phyloP scores from a whole-genome alignment of 2,329 filamentous ascomycete species.

The Cylindrodendrum hubeiense region DNA sequence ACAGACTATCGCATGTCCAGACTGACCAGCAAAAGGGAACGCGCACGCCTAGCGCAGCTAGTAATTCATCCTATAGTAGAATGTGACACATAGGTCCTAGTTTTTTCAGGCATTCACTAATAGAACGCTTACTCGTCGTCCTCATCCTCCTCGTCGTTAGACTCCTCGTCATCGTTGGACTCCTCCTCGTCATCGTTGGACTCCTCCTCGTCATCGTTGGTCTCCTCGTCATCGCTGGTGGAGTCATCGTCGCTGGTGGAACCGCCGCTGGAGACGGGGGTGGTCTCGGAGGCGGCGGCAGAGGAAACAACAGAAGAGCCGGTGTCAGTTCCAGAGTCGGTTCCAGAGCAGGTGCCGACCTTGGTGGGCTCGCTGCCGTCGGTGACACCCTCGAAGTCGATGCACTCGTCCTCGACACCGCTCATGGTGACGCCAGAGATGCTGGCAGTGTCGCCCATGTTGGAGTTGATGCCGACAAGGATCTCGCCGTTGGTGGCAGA shows the following conservation, averaged over 20 bases:
- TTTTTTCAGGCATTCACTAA: too few relatives aligned
- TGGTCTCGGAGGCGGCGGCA: neutral
- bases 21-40: too few relatives aligned
- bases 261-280: slow-evolving; percentile 2
- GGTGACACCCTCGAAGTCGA: slow-evolving; percentile 40
- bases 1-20: too few relatives aligned
- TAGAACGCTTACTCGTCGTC: neutral
- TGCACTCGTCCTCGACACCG: slow-evolving; percentile 36
- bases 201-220: slow-evolving; percentile 1
- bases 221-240: slow-evolving; percentile 5
- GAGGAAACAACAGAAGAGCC: neutral
- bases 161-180: slow-evolving; percentile 6
- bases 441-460: slow-evolving; percentile 51
- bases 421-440: slow-evolving; percentile 38
- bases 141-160: slow-evolving; percentile 1
- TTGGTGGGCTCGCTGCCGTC: slow-evolving; percentile 43
- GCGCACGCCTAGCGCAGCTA: too few relatives aligned
- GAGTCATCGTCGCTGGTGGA: slow-evolving; percentile 1
- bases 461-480: slow-evolving; percentile 57
- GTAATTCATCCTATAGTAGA: too few relatives aligned
- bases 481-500: slow-evolving; percentile 53
- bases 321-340: slow-evolving; percentile 7
- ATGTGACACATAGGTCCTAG: too few relatives aligned
- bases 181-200: neutral
- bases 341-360: slow-evolving; percentile 36